Base-by-base conservation (phyloP, 495 filamentous ascomycete genomes). In the Podospora tetraspora region DNA sequence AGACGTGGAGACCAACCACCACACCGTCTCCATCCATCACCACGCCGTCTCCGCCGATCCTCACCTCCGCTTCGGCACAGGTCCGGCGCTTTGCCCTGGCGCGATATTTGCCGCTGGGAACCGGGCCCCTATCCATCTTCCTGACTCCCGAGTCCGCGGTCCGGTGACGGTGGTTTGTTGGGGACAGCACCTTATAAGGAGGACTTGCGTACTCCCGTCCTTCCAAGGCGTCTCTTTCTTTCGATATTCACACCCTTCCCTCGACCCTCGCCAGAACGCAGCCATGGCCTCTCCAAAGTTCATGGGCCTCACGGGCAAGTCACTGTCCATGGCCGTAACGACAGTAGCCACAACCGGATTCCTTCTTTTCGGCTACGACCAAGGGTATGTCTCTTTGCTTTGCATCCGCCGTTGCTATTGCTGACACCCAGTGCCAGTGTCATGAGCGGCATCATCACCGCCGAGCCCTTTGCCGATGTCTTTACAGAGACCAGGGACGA, bases 371-470 rank as follows among this genome's bases (percentile, higher is more conserved):
- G 90, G 89, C 72, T 90, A 91, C 74, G 87, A 90, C 66, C 88
- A 85, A 75, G 83, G 83, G 75, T 75, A 74, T 76, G 71, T 73
- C 30, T 3, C 16, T 10, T 16, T 5, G 12, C 19, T 52, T 57
- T n/a, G 1, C 2, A 10, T 12, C 23, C 8, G 6, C 19, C 16
- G 19, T 24, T 3, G 4, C 19, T 9, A n/a, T 23, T 63, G 9
- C 13, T 16, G 25, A 7, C 52, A 12, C 27, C 19, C 6, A 4
- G 9, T 4, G n/a, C 8, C 32, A 75, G 74, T 67, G 75, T 76
- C n/a, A 95, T 94, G 92, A 87, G 84, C 69, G 91, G 92, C 64
- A 94, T 95, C 72, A 93, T 94, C 69, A 88, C 87, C 58, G 87
- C 91, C 0, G 79, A 82, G 0, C 85, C 86, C 11, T 96, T 96